Evolutionary conservation across 1,139 yeast species (phyloP).

Genomic region (Magnusiomyces clavatus): DNA sequence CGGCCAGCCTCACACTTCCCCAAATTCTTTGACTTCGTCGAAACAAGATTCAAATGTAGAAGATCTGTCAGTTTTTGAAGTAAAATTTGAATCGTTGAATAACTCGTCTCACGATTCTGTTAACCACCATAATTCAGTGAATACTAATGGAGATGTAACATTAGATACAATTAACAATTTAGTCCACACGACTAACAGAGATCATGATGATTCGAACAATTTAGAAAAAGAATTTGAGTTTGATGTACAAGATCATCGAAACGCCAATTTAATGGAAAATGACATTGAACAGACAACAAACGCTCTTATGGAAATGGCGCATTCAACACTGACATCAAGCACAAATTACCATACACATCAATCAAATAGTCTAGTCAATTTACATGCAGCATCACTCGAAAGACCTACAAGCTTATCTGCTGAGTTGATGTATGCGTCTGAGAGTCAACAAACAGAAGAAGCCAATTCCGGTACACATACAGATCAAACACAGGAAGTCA

Average conservation of each 20-base stretch:
- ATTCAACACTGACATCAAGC: slow-evolving; percentile 7
- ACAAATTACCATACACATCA: slow-evolving; percentile 1
- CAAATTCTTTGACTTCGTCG: too few species aligned
- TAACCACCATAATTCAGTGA: neutral
- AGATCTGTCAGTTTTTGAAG: too few species aligned
- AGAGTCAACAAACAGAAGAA: too few species aligned
- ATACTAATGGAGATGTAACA: slow-evolving; percentile 2
- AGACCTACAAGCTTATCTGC: too few species aligned
- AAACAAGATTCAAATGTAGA: too few species aligned
- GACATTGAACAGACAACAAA: slow-evolving; percentile 13
- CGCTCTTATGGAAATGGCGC: slow-evolving; percentile 13
- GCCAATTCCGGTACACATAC: neutral
- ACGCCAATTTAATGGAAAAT: neutral
- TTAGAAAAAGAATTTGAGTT: too few species aligned
- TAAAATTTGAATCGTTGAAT: too few species aligned
- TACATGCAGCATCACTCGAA: neutral
- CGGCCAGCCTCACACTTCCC: too few species aligned
- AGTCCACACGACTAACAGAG: too few species aligned
- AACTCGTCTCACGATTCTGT: neutral
- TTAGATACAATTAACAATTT: neutral
- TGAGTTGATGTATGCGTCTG: too few species aligned
- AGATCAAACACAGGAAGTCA: neutral
- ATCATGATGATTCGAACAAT: too few species aligned
- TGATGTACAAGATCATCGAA: neutral
- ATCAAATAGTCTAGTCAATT: neutral